Evolutionary conservation across 2,329 filamentous ascomycete species (phyloP).

Genomic region (Fusarium compactum): DNA sequence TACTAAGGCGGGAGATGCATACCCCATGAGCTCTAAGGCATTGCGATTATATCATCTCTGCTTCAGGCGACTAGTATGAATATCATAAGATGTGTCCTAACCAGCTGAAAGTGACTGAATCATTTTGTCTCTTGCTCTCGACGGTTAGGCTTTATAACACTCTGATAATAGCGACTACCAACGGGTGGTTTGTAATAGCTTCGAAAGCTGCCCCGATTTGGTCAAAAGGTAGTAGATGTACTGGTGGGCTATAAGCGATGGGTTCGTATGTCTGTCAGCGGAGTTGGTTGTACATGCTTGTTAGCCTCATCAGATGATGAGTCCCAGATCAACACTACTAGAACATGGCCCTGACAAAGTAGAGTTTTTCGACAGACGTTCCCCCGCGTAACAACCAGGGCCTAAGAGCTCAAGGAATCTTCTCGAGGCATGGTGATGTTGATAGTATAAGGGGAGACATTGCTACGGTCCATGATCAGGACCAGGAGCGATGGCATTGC

Average conservation of each 20-base stretch:
- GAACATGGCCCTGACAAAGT: neutral
- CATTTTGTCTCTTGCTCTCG: neutral
- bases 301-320: neutral
- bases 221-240: neutral
- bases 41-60: too few species aligned
- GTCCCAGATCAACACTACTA: neutral
- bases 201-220: neutral
- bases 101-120: neutral
- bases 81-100: neutral
- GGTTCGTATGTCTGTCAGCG: neutral
- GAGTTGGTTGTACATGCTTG: neutral
- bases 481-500: neutral
- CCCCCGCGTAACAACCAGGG: too few species aligned
- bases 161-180: neutral
- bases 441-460: neutral
- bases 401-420: neutral
- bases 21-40: too few species aligned
- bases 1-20: too few species aligned
- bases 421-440: neutral
- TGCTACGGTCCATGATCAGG: neutral
- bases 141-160: neutral
- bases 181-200: neutral
- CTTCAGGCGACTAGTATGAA: too few species aligned
- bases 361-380: neutral
- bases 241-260: neutral